Evolutionary conservation across 495 filamentous ascomycete genomes (phyloP), one percentile per base, ranked within the genome.

Genomic region (Lasiosphaeria miniovina): DNA sequence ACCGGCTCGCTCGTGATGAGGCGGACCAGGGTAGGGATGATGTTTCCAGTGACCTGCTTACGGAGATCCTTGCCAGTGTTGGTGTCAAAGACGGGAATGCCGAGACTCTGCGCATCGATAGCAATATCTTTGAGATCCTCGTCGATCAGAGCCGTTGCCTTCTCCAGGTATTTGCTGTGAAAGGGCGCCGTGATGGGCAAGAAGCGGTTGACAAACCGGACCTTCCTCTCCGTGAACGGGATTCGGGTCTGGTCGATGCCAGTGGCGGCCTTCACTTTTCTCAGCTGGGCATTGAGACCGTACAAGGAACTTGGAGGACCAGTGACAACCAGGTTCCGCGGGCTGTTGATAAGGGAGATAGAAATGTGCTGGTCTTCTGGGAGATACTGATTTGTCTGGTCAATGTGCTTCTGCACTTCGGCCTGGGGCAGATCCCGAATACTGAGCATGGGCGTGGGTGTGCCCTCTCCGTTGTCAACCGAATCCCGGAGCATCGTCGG

Each of bases 181-280:
- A 99, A 99, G 6, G 95, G 95, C 8, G 94, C 89, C 2, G 93
- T 96, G 72, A 99, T 98, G 35, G 95, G 95, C 55, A 99, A 77
- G 79, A 99, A 99, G 61, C 94, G 87, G 75, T 96, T 97, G 55
- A 92, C 91, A 66, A 99, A 98, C 65, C 94, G 90, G 56, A 96
- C 80, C 77, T 99, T 99, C 49, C 95, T 86, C 73, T 98, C 86
- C 0, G 93, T 97, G 78, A 90, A 93, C 5, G 95, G 95, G 49
- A 96, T 89, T 55, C 91, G 86, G 62, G 90, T 96, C 77, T 99
- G 94, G 68, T 99, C 95, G 36, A 98, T 81, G 38, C 95, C 95
- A 17, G 95, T 98, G 2, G 95, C 88, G 14, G 95, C 93, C 77
- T 96, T 99, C 67, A 96, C 91, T 75, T 98, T 98, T 63, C 95